These are phyloP conservation scores for Aschersonia sp. DNA, from an alignment of 2,329 filamentous ascomycete species.

Conservation along the genomic window DNA sequence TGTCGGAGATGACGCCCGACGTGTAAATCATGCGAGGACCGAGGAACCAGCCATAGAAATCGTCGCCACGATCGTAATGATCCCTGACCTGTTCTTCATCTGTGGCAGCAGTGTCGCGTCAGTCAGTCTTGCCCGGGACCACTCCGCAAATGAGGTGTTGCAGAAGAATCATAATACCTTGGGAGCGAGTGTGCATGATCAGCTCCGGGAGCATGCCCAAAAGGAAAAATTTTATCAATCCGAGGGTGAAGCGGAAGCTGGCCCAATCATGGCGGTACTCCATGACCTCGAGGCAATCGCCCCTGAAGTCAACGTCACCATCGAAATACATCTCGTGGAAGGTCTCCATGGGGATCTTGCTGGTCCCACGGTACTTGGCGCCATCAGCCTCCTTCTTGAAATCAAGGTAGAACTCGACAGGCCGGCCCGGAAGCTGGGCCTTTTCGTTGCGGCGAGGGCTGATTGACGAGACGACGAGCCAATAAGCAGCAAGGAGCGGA, in stretches of 20 bases:
- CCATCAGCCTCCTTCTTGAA: constrained; percentile 55
- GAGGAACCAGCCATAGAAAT: constrained; percentile 98
- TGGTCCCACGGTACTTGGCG: constrained; percentile 59
- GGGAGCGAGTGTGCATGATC: constrained; percentile 84
- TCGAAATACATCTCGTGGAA: constrained; percentile 99
- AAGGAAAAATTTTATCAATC: constrained; percentile 77
- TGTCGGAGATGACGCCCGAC: constrained; percentile 81
- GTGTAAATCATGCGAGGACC: constrained; percentile 99
- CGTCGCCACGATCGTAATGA: constrained; percentile 95
- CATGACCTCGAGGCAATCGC: constrained; percentile 74
- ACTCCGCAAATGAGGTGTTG: not conserved
- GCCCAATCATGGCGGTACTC: constrained; percentile 98
- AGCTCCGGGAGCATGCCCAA: constrained; percentile 80
- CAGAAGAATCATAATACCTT: constrained; percentile 24
- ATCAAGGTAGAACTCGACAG: constrained; percentile 79
- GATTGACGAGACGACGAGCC: constrained; percentile 66
- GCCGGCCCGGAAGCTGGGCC: constrained; percentile 69
- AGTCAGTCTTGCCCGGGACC: too few species aligned
- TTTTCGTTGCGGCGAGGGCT: constrained; percentile 90
- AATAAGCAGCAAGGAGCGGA: constrained; percentile 71
- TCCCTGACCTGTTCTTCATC: constrained; percentile 94
- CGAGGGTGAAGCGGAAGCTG: constrained; percentile 78
- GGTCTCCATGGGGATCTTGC: constrained; percentile 79
- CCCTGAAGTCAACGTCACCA: constrained; percentile 89
- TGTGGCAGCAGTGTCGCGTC: constrained; percentile 1